A percentile compares a stretch with the other conserved stretches of the same genome.
These are phyloP conservation scores for Biscogniauxia mediterranea DNA, from an alignment of 2,329 filamentous ascomycete genomes.

Conservation along the genomic window DNA sequence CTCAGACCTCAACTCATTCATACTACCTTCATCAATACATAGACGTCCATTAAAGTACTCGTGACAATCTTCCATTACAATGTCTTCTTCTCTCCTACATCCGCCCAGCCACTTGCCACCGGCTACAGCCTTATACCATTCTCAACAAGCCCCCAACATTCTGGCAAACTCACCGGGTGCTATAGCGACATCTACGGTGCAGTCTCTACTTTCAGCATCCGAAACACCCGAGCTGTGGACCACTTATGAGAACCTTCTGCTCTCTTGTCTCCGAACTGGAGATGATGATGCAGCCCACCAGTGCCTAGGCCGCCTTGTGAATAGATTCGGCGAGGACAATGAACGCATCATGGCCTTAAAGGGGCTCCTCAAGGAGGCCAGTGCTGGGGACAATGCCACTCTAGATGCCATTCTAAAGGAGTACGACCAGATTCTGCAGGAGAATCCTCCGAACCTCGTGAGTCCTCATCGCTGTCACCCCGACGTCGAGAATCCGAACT, in stretches of 20 bases:
- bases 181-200: constrained; percentile 53
- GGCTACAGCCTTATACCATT: constrained; percentile 53
- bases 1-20: too few species aligned
- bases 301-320: constrained; percentile 71
- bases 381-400: constrained; percentile 63
- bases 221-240: constrained; percentile 83
- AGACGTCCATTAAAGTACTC: too few species aligned
- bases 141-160: constrained; percentile 59
- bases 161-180: constrained; percentile 53
- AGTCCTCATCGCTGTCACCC: constrained; percentile 33
- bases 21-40: too few species aligned
- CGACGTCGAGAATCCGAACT: constrained; percentile 1
- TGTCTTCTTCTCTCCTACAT: constrained; percentile 47
- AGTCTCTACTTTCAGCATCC: constrained; percentile 51
- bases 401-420: constrained; percentile 69
- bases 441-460: constrained; percentile 78
- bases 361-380: constrained; percentile 82
- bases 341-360: constrained; percentile 81
- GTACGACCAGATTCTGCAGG: constrained; percentile 73
- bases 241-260: constrained; percentile 80
- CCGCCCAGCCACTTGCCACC: constrained; percentile 57
- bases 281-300: constrained; percentile 75
- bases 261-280: constrained; percentile 79
- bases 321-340: constrained; percentile 80
- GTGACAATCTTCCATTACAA: constrained; percentile 7